Evolutionary conservation across 202 grass and related monocot genomes (phyloP).

Genomic region (Setaria italica): DNA sequence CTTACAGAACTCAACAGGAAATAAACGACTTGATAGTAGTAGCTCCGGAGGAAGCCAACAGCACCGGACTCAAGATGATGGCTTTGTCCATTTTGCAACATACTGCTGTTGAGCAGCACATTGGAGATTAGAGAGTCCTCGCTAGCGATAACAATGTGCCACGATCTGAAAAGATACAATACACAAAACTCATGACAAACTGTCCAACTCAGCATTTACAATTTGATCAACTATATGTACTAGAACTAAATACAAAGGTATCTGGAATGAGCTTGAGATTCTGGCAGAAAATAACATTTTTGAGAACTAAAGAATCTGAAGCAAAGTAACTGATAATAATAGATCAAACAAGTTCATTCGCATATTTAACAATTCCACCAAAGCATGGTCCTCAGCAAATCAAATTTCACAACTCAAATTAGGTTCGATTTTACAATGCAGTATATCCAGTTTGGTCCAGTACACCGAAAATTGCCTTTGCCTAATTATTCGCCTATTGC

Average conservation of each 20-base stretch:
- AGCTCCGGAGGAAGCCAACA: background rate
- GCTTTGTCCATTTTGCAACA: background rate
- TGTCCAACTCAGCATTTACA: background rate
- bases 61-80: background rate
- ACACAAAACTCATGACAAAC: background rate
- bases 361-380: background rate
- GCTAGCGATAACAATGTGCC: background rate
- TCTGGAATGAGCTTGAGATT: background rate
- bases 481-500: background rate
- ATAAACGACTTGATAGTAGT: background rate
- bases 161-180: constrained; percentile 12
- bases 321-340: background rate
- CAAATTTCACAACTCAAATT: background rate
- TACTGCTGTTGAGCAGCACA: background rate
- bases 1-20: background rate
- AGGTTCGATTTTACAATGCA: background rate
- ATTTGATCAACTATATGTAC: background rate
- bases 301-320: background rate
- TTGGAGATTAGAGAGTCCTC: background rate
- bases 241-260: background rate
- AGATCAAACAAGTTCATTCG: background rate
- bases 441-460: background rate
- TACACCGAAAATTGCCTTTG: background rate
- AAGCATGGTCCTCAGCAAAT: background rate
- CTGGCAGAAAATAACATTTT: background rate